Evolutionary conservation across 352 stramenopile species (phyloP), one percentile per base, ranked within the genome.

Genomic region (Phytopythium kandeliae): DNA sequence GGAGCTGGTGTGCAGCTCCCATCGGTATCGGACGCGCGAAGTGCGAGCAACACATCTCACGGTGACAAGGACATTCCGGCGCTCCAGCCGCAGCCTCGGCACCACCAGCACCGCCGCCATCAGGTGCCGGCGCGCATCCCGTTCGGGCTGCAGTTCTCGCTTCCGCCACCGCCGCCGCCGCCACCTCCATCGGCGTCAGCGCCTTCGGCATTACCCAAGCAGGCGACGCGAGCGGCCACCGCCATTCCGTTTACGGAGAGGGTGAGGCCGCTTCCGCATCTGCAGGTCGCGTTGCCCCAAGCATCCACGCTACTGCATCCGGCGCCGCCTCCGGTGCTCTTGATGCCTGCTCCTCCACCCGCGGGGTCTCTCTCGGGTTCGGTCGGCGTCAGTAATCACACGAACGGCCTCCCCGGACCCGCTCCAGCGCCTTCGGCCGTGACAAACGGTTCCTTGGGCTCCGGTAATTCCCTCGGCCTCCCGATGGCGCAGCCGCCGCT

Each of bases 231-330:
- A 15, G 9, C 24, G 2, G 26, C 25, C 8, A 3, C 25, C 0
- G 17, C 59, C 4, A 57, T 26, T 33, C 21, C 35, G 35, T 60
- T 67, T 22, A 15, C 46, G 7, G 67, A 84, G 21, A 54, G 65
- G 6, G 67, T 72, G 3, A 58, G 58, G n/a, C 69, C 63, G 43
- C 54, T 85, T 25, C 71, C 74, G 51, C 71, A 85, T 55, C 58
- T 85, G 17, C 70, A 81, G 48, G 61, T 82, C 34, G 60, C 80
- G 51, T 67, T 83, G 3, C 56, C 68, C 3, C 71, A 79, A 11
- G 55, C 67, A 16, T 65, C 78, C 19, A 65, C 73, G 2, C 50
- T 83, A 16, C 51, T 88, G 25, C 72, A 70, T 26, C 19, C 63
- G 3, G 58, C 60, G 12, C 58, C 61, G 3, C 67, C 67, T 19